These are phyloP conservation scores for Choiromyces venosus DNA, from an alignment of 495 filamentous ascomycete species.

Conservation along the genomic window DNA sequence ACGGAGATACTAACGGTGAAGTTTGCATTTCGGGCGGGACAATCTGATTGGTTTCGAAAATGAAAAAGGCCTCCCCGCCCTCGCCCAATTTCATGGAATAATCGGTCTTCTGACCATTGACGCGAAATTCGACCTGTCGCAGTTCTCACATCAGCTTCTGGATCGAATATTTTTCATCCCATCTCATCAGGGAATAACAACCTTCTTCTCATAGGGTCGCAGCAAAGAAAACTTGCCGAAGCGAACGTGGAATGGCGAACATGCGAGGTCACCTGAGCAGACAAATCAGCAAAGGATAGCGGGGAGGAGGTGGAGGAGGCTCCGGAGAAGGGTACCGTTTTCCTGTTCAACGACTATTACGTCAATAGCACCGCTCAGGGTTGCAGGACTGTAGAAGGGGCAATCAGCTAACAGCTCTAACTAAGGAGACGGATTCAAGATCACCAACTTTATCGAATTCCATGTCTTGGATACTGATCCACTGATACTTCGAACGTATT, in stretches of 20 bases:
- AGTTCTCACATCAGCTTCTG: neutral
- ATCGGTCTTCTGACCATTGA: slow-evolving; percentile 85
- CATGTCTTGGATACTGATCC: slow-evolving; percentile 96
- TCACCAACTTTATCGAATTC: slow-evolving; percentile 82
- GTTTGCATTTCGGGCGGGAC: slow-evolving; percentile 90
- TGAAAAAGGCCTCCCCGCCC: slow-evolving; percentile 95
- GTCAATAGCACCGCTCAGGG: slow-evolving; percentile 94
- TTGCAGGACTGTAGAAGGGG: slow-evolving; percentile 58
- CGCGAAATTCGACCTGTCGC: slow-evolving; percentile 77
- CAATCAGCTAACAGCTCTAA: slow-evolving; percentile 17
- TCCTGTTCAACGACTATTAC: slow-evolving; percentile 98
- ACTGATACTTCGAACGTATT: slow-evolving; percentile 95
- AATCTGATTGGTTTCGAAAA: slow-evolving; percentile 86
- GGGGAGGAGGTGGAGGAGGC: neutral
- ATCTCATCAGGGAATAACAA: neutral
- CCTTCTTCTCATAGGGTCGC: slow-evolving; percentile 97
- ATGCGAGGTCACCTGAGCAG: slow-evolving; percentile 52
- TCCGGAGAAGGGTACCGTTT: slow-evolving; percentile 59
- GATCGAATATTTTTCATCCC: neutral
- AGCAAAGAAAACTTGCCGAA: slow-evolving; percentile 97
- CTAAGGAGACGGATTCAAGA: neutral
- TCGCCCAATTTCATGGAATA: slow-evolving; percentile 99
- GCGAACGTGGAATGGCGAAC: slow-evolving; percentile 96
- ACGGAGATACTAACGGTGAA: slow-evolving; percentile 84
- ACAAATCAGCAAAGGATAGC: slow-evolving; percentile 13